These are phyloP conservation scores for Ophiosphaerella narmari DNA, from an alignment of 2,329 filamentous ascomycete genomes.

Conservation along the genomic window DNA sequence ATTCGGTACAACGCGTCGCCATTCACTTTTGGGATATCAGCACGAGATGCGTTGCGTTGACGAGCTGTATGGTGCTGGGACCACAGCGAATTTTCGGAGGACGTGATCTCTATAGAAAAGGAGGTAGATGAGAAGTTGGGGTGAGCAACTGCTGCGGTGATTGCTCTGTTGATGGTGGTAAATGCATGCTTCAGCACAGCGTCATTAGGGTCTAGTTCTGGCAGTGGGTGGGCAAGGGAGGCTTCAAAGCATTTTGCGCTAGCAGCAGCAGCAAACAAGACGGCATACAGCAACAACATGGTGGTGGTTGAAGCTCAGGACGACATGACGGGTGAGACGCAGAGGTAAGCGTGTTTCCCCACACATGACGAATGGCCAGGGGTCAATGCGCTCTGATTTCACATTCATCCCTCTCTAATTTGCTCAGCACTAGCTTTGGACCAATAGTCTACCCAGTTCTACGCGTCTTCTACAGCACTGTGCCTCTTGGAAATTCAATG, in stretches of 20 bases:
- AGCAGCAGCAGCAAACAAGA: conserved; percentile 14
- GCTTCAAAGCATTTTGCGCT: conserved; percentile 43
- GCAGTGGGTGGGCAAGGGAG: conserved; percentile 46
- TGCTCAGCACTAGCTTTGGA: too few relatives aligned
- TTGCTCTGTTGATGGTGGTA: conserved; percentile 27
- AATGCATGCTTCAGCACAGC: conserved; percentile 38
- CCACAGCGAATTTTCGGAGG: conserved; percentile 45
- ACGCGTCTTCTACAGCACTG: too few relatives aligned
- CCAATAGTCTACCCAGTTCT: too few relatives aligned
- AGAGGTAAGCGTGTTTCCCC: too few relatives aligned
- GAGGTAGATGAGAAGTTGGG: conserved; percentile 42
- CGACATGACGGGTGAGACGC: conserved; percentile 5
- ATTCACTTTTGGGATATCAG: conserved; percentile 43
- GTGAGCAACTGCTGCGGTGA: conserved; percentile 30
- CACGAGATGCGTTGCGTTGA: conserved; percentile 42
- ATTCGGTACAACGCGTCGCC: conserved; percentile 49
- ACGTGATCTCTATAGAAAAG: conserved; percentile 49
- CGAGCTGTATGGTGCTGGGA: conserved; percentile 46
- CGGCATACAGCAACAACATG: conserved; percentile 15
- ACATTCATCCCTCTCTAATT: too few relatives aligned
- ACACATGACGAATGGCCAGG: too few relatives aligned
- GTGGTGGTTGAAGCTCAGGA: conserved; percentile 7
- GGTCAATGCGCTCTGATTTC: too few relatives aligned
- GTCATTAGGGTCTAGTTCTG: conserved; percentile 34
- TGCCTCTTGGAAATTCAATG: too few relatives aligned